Base-by-base conservation (phyloP, 108 stramenopile species). In the Nitzschia sp. region DNA sequence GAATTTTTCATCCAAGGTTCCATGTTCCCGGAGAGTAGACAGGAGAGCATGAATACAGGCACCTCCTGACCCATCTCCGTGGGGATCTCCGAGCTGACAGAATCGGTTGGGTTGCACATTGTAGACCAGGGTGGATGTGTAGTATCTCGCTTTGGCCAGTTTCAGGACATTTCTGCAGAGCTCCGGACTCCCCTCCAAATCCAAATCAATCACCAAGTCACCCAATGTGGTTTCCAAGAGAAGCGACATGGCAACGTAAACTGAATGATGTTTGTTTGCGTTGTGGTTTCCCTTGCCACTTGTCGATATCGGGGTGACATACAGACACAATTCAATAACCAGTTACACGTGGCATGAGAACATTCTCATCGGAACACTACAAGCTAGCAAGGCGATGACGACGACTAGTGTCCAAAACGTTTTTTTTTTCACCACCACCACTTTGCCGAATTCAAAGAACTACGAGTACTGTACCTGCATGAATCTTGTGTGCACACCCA, bases 51-150 rank as follows among this genome's bases (percentile, higher is more conserved):
- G 80, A 14, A 89, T 80, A 71, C 89, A 85, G 54, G 89, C 83
- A 63, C 99, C 99, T 2, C 99, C 98, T 8, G 69, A 75, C 9
- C 99, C 99, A 57, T 96, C 93, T 24, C 95, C 99, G 1, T 78
- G 80, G 11, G 98, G 97, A 70, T 98, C 97, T 48, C 93, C 93
- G 68, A 83, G 58, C 57, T 88, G 87, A 65, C 81, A 89, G 65
- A 88, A 91, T 29, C 83, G 76, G 29, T 84, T 79, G 20, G 81
- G 81, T 41, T 78, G 64, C 10, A 88, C 81, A 73, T 84, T 88
- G 72, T 91, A 87, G 24, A 94, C 58, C 37, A 94, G 59, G 3
- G 81, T 82, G 40, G 79, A 67, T 2, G 88, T 91, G 69, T 89
- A 94, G 60, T 90, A 90, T 25, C 90, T 71, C 25, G 86, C 86